Base-by-base conservation (phyloP, 2,329 filamentous ascomycete species). In the Aspergillus fijiensis region DNA sequence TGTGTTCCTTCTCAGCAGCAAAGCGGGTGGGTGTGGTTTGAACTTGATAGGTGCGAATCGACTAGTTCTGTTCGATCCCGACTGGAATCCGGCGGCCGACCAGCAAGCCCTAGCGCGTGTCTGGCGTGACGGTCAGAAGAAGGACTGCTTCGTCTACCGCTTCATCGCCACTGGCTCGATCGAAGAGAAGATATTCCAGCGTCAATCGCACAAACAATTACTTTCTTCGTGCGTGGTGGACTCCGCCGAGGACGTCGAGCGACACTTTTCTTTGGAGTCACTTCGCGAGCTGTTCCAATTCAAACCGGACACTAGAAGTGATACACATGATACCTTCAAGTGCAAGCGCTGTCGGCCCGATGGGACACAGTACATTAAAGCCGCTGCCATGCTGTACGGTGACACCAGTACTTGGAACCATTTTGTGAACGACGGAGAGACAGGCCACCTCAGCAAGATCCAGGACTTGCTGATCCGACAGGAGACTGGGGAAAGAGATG, bases 351-450 rank as follows among this genome's bases (percentile, higher is more conserved):
- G 95, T 76, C 90, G 89, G 70, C 88, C 91, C 1, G 91, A 96
- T 69, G 94, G 94, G 0, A 89, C 84, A 62, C 95, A 99, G 77
- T 86, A 85, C 64, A 85, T 97, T 71, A 98, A 97, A 75, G 92
- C 94, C 1, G 90, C 90, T 4, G 95, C 95, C 1, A 94, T 98
- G 89, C 80, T 99, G 61, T 99, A 99, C 72, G 95, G 95, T 55
- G 95, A 99, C 72, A 98, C 95, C 23, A 98, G 92, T 77, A 94
- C 92, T n/a, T 99, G 95, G 95, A 99, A 99, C 71, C 95, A 99
- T 76, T 96, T 97, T 77, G 85, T 89, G 49, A 97, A 96, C 69
- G 85, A 88, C 63, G 86, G 85, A 3, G 84, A 84, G 65, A 78
- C 80, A 5, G 86, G 86, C 0, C 88, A 86, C 0, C 77, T 99